Conservation (phyloP, 495 filamentous ascomycete genomes). For the Staphylotrichum tortipilum region DNA sequence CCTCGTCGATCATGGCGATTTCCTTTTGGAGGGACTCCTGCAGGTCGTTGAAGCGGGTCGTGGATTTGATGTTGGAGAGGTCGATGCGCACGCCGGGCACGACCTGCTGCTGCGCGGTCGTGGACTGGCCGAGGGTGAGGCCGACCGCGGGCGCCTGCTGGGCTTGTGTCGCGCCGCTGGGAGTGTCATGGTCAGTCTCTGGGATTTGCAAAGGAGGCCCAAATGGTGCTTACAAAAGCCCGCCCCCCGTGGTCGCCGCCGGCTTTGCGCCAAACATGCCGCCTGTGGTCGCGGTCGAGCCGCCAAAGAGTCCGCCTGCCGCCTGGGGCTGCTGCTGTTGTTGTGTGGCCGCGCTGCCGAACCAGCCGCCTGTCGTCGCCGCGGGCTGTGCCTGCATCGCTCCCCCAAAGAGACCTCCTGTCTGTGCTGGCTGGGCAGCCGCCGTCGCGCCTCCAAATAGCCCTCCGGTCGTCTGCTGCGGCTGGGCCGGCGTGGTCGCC, state of each 20-base stretch:
- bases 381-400: constrained; percentile 17
- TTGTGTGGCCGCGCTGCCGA: constrained; percentile 10
- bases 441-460: constrained; percentile 6
- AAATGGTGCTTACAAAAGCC: constrained; percentile 44
- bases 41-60: constrained; percentile 84
- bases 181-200: constrained; percentile 8
- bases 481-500: constrained; percentile 22
- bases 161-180: constrained; percentile 14
- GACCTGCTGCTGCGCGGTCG: constrained; percentile 38
- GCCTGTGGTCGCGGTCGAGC: constrained; percentile 25
- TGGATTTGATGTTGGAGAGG: constrained; percentile 64
- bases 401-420: constrained; percentile 9
- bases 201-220: background rate
- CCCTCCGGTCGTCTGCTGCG: constrained; percentile 17
- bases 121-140: constrained; percentile 32
- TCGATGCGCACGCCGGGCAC: constrained; percentile 71
- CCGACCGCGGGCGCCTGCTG: constrained; percentile 27
- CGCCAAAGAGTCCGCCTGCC: constrained; percentile 26
- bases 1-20: constrained; percentile 64
- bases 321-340: constrained; percentile 13
- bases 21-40: constrained; percentile 70
- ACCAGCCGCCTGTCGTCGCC: constrained; percentile 14
- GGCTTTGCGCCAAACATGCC: constrained; percentile 40
- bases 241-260: constrained; percentile 19
- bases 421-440: constrained; percentile 10